phyloP scores from a whole-genome alignment of 1,284 basidiomycete species.

The Apiotrichum akiyoshidainum region DNA sequence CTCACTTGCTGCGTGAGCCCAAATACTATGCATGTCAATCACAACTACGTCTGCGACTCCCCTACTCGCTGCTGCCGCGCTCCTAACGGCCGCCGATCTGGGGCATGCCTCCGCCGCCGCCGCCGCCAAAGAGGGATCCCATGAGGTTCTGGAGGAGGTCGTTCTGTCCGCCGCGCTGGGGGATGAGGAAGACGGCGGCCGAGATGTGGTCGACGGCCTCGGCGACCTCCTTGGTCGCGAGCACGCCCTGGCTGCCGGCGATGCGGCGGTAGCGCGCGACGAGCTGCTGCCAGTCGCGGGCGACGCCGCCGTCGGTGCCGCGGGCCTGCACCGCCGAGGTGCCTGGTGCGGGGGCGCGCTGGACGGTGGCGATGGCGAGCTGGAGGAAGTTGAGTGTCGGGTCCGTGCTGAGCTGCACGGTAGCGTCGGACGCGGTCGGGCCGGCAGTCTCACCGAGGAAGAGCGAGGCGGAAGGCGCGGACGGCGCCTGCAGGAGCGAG shows the following conservation, averaged over 20 bases:
- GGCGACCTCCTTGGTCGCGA: conserved; percentile 67
- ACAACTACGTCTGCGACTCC: neutral
- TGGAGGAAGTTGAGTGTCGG: conserved; percentile 79
- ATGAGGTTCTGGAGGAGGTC: conserved; percentile 80
- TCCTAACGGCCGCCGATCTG: conserved; percentile 13
- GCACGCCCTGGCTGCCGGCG: conserved; percentile 58
- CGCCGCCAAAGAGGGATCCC: conserved; percentile 74
- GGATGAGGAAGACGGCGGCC: conserved; percentile 69
- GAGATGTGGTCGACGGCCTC: conserved; percentile 63
- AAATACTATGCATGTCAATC: conserved; percentile 3
- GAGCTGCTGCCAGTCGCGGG: conserved; percentile 69
- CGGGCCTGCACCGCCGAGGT: conserved; percentile 53
- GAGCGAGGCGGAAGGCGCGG: conserved; percentile 53
- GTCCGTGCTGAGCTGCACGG: conserved; percentile 69
- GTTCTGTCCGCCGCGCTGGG: conserved; percentile 65
- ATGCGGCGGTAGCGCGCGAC: conserved; percentile 66
- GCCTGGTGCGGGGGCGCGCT: conserved; percentile 65
- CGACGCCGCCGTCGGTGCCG: conserved; percentile 58
- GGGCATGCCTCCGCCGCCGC: conserved; percentile 43
- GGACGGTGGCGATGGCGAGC: conserved; percentile 75
- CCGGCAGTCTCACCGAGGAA: conserved; percentile 49
- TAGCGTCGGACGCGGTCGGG: conserved; percentile 53
- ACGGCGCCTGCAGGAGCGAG: conserved; percentile 57
- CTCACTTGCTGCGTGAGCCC: neutral
- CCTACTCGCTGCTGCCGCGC: neutral